Conservation (phyloP, 2,329 filamentous ascomycete species). For the Penicillium sp. region DNA sequence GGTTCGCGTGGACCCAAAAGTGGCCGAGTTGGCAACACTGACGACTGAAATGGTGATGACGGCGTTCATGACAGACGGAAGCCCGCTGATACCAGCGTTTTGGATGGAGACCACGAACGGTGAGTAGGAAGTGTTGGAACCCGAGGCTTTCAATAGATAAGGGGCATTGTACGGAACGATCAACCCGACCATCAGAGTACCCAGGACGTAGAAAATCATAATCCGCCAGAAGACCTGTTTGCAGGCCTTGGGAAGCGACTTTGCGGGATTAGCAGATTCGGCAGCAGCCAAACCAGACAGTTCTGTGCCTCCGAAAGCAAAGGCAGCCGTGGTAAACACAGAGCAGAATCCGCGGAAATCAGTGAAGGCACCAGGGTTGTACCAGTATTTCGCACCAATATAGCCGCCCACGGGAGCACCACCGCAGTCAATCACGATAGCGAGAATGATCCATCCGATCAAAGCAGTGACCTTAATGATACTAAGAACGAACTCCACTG, state of each 20-base stretch:
- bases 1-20: conserved; percentile 56
- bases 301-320: conserved; percentile 56
- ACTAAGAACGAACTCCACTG: conserved; percentile 57
- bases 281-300: conserved; percentile 52
- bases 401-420: conserved; percentile 45
- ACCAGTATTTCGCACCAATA: conserved; percentile 24
- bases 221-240: conserved; percentile 53
- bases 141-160: conserved; percentile 38
- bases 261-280: conserved; percentile 50
- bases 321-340: conserved; percentile 56
- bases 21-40: conserved; percentile 56
- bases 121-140: conserved; percentile 46
- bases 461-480: conserved; percentile 57
- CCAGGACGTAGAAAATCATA: conserved; percentile 47
- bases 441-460: conserved; percentile 68
- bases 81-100: conserved; percentile 56
- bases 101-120: conserved; percentile 66
- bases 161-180: conserved; percentile 40
- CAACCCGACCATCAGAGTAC: conserved; percentile 44
- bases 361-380: conserved; percentile 41
- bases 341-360: conserved; percentile 53
- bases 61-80: conserved; percentile 65
- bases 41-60: conserved; percentile 61
- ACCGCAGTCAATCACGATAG: conserved; percentile 58
- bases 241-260: conserved; percentile 46